Base-by-base conservation (phyloP, 768 basidiomycete species). In the Trametes elegans region DNA sequence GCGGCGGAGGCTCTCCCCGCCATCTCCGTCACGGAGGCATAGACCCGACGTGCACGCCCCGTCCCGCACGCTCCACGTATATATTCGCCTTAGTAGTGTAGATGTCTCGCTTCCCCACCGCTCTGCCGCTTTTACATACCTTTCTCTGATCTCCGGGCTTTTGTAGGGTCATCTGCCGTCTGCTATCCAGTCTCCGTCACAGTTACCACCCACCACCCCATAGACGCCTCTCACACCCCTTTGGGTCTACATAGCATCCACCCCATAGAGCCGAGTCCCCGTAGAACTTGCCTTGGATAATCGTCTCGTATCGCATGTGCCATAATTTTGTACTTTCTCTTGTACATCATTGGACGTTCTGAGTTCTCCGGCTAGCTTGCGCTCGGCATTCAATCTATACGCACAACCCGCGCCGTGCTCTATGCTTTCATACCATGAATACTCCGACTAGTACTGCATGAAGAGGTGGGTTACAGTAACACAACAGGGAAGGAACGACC, bases 211-310 rank as follows among this genome's bases (percentile, higher is more conserved):
- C 16, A 19, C 41, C 29, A 14, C 32, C 39, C 14, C 40, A 43
- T 52, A 52, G 40, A 52, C 23, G 23, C 32, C 23, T n/a, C 26
- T 5, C 21, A 21, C 14, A 16, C 16, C 27, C 23, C 21, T 10
- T 27, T n/a, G n/a, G n/a, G n/a, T n/a, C n/a, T n/a, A n/a, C n/a
- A n/a, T n/a, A n/a, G n/a, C n/a, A 11, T 21, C 24, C 14, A 21
- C 18, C 38, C n/a, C 53, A 45, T 55, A 55, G 45, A 55, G 53
- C 16, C 50, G 6, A 52, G 44, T 23, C 50, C 29, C 16, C 10
- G 7, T 19, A 16, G 32, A 44, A 35, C 42, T 39, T 27, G 34
- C 14, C 24, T 14, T 52, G 50, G 50, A 52, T 53, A 53, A 53
- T 53, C 35, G 32, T 52, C 52, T 31, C 52, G 39, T 45, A 53